Percentiles rank a stretch among this genome's conserved stretches.
phyloP scores from a whole-genome alignment of 345 rosid genomes.

The Arabidopsis arenosa region DNA sequence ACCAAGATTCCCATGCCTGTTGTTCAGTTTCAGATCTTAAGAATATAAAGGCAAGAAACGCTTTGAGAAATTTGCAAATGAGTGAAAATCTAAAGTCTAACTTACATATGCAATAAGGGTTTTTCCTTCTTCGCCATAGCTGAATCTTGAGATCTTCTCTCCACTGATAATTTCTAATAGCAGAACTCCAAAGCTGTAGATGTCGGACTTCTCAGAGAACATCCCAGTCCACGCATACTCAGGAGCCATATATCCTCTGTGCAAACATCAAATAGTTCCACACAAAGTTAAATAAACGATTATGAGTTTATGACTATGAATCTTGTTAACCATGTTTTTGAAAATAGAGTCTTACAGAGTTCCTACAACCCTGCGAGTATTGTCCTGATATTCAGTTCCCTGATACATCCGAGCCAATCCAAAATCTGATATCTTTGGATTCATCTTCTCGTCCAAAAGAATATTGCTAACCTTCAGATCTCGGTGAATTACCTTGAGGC shows the following conservation, averaged over 20 bases:
- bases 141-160: conserved; percentile 33
- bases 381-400: conserved; percentile 26
- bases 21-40: background rate
- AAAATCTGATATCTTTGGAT: conserved; percentile 34
- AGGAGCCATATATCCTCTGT: conserved; percentile 52
- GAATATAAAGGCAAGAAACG: background rate
- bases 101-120: conserved; percentile 42
- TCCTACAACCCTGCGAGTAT: conserved; percentile 36
- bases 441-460: conserved; percentile 28
- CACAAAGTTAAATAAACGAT: too few species aligned
- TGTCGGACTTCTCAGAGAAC: conserved; percentile 56
- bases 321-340: background rate
- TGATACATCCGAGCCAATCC: conserved; percentile 39
- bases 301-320: too few species aligned
- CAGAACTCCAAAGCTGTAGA: conserved; percentile 57
- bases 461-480: conserved; percentile 35
- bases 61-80: too few species aligned
- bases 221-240: conserved; percentile 58
- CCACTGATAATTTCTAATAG: conserved; percentile 40
- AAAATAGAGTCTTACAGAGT: background rate
- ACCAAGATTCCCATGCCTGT: conserved; percentile 36
- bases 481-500: conserved; percentile 30
- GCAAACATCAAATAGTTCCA: background rate
- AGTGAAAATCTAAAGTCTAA: background rate
- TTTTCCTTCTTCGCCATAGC: conserved; percentile 32